Percentiles rank a stretch among this genome's conserved stretches.
phyloP scores from a whole-genome alignment of 805 yeast genomes.

The Yamadazyma ubonensis region DNA sequence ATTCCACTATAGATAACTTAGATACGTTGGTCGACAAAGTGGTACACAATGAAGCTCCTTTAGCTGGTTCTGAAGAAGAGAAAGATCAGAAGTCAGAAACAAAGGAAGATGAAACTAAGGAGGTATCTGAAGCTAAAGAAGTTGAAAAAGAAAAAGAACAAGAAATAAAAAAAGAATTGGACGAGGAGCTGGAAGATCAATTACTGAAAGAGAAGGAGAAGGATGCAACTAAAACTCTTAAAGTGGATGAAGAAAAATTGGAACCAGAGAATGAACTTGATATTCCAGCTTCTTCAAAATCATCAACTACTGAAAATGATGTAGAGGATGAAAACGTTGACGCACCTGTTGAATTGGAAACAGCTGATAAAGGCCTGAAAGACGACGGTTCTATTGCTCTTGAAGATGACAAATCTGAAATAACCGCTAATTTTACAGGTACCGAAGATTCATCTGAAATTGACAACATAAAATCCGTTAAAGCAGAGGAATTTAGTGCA shows the following conservation, averaged over 20 bases:
- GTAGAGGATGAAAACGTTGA: slow-evolving; percentile 3
- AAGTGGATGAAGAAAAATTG: no score
- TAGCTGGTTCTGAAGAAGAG: neutral
- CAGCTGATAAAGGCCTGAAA: neutral
- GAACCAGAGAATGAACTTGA: no score
- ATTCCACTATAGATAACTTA: slow-evolving; percentile 45
- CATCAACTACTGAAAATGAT: slow-evolving; percentile 2
- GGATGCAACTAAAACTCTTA: no score
- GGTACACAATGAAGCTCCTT: slow-evolving; percentile 3
- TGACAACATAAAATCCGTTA: neutral
- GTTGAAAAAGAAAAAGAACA: slow-evolving; percentile 4
- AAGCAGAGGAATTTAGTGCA: neutral
- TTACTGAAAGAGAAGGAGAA: slow-evolving; percentile 9
- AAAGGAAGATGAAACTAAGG: slow-evolving; percentile 5
- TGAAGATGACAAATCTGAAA: neutral
- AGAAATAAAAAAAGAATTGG: no score
- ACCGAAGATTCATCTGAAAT: neutral
- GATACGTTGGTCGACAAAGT: slow-evolving; percentile 38
- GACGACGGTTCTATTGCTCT: no score
- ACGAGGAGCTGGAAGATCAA: slow-evolving; percentile 7
- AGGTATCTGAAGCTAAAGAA: slow-evolving; percentile 12
- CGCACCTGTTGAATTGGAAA: neutral
- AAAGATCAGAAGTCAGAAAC: slow-evolving; percentile 3
- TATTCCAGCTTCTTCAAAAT: no score
- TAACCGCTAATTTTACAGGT: neutral